Evolutionary conservation across 352 stramenopile species (phyloP), one percentile per base, ranked within the genome.

Genomic region (Globisporangium rhizosaccharum): DNA sequence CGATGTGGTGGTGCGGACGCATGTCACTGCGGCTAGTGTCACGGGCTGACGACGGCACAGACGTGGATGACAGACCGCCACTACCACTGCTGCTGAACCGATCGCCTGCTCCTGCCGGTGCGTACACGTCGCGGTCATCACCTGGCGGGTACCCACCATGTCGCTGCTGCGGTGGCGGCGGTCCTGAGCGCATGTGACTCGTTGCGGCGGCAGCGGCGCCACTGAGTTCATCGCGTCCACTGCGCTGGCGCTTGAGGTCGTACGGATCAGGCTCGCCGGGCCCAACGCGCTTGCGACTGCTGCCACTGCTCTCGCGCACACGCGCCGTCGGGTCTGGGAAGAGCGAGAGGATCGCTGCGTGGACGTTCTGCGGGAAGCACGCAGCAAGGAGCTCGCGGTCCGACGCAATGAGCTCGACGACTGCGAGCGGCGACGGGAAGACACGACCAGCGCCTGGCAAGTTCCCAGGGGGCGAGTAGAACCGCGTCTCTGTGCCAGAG

Each of bases 361-460:
- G 83, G 26, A 92, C 79, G 50, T 90, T 92, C 8, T 68, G 60
- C 7, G 83, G 81, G 49, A 92, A 92, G 61, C 83, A 92, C 9
- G 62, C 66, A 6, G 55, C 71, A 20, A 92, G 54, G 10, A 91
- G 67, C 49, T 85, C 73, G 20, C 73, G 67, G 56, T 92, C 70
- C 20, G 71, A 85, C 1, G 79, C 83, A 57, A 92, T 91, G n/a
- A 80, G 64, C 48, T 83, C 79, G 1, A 92, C 79, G n/a, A 91
- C 81, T 28, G 87, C 76, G 42, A 92, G 63, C 2, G 71, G 68
- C 0, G 83, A 86, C 39, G 59, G 30, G 46, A 91, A 90, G n/a
- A 86, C 63, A 41, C 62, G 62, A 8, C 66, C 66, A 18, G 62
- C 60, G 20, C 66, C 64, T 28, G 59, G 51, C 30, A 71, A 73